phyloP scores from a whole-genome alignment of 108 stramenopile genomes.

The Skeletonema tropicum region DNA sequence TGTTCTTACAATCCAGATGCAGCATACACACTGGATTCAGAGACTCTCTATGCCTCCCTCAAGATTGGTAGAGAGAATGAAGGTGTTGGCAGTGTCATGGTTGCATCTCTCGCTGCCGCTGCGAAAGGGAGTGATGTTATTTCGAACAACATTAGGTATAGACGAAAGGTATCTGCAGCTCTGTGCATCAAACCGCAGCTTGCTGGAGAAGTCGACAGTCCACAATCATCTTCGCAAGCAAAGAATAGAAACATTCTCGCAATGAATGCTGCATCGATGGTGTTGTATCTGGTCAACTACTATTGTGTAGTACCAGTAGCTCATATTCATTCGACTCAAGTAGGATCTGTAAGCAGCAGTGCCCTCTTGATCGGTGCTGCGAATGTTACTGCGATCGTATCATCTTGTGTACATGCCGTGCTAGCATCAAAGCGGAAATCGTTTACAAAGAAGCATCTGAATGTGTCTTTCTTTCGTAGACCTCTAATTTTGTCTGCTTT shows the following conservation, averaged over 20 bases:
- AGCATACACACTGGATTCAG: conserved; percentile 55
- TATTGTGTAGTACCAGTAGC: conserved; percentile 37
- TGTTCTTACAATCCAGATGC: conserved; percentile 75
- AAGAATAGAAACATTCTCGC: conserved; percentile 21
- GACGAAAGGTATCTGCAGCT: conserved; percentile 23
- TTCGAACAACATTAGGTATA: conserved; percentile 19
- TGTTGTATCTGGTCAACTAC: conserved; percentile 49
- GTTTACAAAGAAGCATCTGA: conserved; percentile 24
- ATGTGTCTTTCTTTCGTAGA: conserved; percentile 19
- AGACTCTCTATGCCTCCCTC: conserved; percentile 34
- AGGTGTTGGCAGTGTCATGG: conserved; percentile 40
- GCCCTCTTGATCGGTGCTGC: conserved; percentile 29
- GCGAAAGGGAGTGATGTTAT: conserved; percentile 18
- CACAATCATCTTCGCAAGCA: not conserved
- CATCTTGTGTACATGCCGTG: conserved; percentile 25
- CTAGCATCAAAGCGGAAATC: conserved; percentile 32
- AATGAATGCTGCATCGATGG: conserved; percentile 35
- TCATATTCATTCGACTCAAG: conserved; percentile 21
- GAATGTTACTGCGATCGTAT: conserved; percentile 37
- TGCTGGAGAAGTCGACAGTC: conserved; percentile 8
- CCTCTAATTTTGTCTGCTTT: conserved; percentile 25
- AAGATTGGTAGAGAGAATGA: conserved; percentile 31
- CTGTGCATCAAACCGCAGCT: conserved; percentile 32
- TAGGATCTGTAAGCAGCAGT: conserved; percentile 32
- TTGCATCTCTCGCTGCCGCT: conserved; percentile 35